phyloP scores from a whole-genome alignment of 1,284 basidiomycete genomes.

The Veloboletus limbatus region DNA sequence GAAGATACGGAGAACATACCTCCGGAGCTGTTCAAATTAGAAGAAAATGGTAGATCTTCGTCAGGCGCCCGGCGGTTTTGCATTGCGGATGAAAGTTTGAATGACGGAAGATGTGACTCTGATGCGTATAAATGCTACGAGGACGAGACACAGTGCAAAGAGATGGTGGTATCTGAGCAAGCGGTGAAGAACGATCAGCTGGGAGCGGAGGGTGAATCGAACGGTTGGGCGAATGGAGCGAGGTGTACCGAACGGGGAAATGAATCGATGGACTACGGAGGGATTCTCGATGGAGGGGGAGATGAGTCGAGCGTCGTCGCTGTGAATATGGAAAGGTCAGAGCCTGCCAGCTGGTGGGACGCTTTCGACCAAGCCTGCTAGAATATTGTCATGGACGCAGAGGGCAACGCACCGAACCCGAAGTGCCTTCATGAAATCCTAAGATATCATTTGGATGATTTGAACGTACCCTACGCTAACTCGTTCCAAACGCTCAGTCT shows the following conservation, averaged over 20 bases:
- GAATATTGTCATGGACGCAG: too few relatives aligned
- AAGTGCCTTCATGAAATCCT: not conserved
- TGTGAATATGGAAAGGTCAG: slow-evolving; percentile 14
- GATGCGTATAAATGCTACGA: slow-evolving; percentile 5
- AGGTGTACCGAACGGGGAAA: slow-evolving; percentile 8
- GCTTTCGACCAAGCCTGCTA: not conserved
- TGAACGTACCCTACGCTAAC: not conserved
- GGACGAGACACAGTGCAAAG: not conserved
- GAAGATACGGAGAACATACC: slow-evolving; percentile 28
- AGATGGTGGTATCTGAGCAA: not conserved
- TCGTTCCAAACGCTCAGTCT: not conserved
- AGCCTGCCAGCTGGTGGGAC: not conserved
- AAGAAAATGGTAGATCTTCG: slow-evolving; percentile 12
- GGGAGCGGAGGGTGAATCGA: not conserved
- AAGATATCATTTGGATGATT: not conserved
- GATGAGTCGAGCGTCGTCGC: not conserved
- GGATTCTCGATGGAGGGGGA: slow-evolving; percentile 15
- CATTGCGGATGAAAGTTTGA: slow-evolving; percentile 19
- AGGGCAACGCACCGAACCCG: not conserved
- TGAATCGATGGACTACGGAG: not conserved
- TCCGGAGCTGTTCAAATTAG: slow-evolving; percentile 20
- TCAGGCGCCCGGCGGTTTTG: slow-evolving; percentile 19
- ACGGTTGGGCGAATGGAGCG: not conserved
- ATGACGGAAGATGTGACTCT: not conserved
- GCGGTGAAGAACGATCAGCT: not conserved